Conservation (phyloP, 2,329 filamentous ascomycete genomes). For the Rutstroemia sydowiana region DNA sequence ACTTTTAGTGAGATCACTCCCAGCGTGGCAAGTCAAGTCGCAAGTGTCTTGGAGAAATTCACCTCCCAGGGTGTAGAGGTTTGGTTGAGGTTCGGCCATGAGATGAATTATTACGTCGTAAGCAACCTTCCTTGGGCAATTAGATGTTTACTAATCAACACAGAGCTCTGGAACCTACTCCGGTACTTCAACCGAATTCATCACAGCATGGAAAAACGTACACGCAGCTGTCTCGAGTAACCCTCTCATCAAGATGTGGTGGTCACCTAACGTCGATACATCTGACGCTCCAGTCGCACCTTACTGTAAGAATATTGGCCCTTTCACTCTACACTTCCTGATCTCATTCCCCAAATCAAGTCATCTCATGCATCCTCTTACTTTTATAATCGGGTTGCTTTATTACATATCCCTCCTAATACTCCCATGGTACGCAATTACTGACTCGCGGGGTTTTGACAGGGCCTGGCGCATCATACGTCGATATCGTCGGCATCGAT, state of each 20-base stretch:
- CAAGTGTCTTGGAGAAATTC: slow-evolving; percentile 6
- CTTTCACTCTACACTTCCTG: too few species aligned
- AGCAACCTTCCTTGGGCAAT: not conserved
- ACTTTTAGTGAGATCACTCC: slow-evolving; percentile 6
- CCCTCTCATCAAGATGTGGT: slow-evolving; percentile 7
- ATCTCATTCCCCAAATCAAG: too few species aligned
- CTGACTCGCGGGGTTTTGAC: too few species aligned
- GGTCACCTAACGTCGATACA: slow-evolving; percentile 5
- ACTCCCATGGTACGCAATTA: too few species aligned
- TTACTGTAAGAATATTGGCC: too few species aligned
- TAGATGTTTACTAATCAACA: not conserved
- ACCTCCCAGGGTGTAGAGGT: slow-evolving; percentile 7
- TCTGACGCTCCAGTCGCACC: not conserved
- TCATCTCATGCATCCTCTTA: too few species aligned
- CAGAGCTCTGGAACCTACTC: slow-evolving; percentile 4
- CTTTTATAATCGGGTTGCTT: too few species aligned
- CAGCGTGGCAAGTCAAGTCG: slow-evolving; percentile 5
- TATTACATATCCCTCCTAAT: too few species aligned
- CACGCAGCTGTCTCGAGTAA: slow-evolving; percentile 3
- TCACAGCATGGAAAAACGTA: slow-evolving; percentile 9
- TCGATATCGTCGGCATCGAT: slow-evolving; percentile 10
- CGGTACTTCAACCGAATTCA: slow-evolving; percentile 5
- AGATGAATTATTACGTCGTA: slow-evolving; percentile 13
- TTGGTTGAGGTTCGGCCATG: slow-evolving; percentile 12
- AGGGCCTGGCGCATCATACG: slow-evolving; percentile 6